Base-by-base conservation (phyloP, 495 filamentous ascomycete genomes). In the Cercophora scortea region DNA sequence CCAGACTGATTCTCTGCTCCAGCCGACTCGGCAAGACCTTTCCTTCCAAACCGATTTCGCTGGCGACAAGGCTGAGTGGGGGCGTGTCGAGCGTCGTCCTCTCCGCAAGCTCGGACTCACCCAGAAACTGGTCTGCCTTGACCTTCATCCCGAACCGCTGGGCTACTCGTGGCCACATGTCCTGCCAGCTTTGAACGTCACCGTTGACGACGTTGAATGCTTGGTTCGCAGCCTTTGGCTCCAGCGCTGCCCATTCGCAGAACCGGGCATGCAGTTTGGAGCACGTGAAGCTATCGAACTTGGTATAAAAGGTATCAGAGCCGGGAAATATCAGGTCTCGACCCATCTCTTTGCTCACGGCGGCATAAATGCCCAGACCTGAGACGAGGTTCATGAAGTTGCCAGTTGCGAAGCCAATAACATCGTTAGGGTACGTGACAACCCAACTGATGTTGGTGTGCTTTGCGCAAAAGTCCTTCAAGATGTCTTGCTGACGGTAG, bases 321-420 rank as follows among this genome's bases (percentile, higher is more conserved):
- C 79, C 77, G 6, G 78, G 77, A 54, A 74, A 81, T 3, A 66
- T 49, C 1, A 82, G 66, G 10, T 69, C 63, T 32, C 69, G 61
- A 9, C 69, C 70, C 6, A 82, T 60, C 44, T 76, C 74, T 52
- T 73, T 75, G 46, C 58, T 68, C 12, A 80, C 66, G 17, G 71
- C 68, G 46, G 69, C 72, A 55, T 82, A 82, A 18, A 82, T 59
- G 0, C 69, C 79, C 12, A 82, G 38, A 7, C 71, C 56, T 1
- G 72, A 67, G 44, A 71, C 67, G 15, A 82, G 65, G 54, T 79
- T 82, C 79, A 82, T 81, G 60, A 78, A 82, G 55, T 82, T 83
- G 51, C 64, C 74, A 39, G 61, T 59, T 4, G 70, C 68, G 39
- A 65, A 65, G 2, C 75, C 73, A 55, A 80, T 63, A 0, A 81